A percentile compares a stretch with the other conserved stretches of the same genome.
Conservation (phyloP, 2,329 filamentous ascomycete species). For the Colletotrichum sp. region DNA sequence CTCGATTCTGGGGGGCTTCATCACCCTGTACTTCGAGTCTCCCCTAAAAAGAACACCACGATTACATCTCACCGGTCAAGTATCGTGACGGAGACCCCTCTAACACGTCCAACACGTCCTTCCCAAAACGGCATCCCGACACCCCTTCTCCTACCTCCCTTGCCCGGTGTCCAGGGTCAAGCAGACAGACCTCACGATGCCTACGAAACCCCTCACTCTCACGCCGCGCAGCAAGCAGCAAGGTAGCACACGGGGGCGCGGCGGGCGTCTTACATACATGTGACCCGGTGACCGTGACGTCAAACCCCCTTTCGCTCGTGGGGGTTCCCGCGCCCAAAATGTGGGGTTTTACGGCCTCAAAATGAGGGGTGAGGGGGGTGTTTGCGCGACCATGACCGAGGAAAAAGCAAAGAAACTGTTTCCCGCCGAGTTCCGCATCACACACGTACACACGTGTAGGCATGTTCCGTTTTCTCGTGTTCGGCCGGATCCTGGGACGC, state of each 20-base stretch:
- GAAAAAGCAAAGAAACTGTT: not conserved
- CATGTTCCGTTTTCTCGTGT: not conserved
- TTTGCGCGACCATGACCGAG: not conserved
- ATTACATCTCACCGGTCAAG: not conserved
- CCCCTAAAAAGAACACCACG: too few species aligned
- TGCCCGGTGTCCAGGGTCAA: not conserved
- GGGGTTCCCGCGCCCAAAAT: not conserved
- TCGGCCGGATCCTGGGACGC: not conserved
- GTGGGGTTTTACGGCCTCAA: not conserved
- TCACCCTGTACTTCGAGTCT: not conserved
- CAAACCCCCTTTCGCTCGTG: not conserved
- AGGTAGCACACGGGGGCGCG: not conserved
- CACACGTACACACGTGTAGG: not conserved
- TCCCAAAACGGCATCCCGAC: not conserved
- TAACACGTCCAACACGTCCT: not conserved
- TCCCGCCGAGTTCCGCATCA: not conserved
- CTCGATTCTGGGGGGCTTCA: not conserved
- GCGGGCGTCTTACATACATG: not conserved
- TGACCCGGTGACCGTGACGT: not conserved
- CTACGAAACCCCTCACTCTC: not conserved
- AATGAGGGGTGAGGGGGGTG: not conserved
- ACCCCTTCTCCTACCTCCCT: not conserved
- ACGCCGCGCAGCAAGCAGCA: not conserved
- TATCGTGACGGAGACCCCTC: not conserved
- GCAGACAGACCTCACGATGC: not conserved